phyloP scores from a whole-genome alignment of 2,329 filamentous ascomycete species.

The Epichloe amarillans region DNA sequence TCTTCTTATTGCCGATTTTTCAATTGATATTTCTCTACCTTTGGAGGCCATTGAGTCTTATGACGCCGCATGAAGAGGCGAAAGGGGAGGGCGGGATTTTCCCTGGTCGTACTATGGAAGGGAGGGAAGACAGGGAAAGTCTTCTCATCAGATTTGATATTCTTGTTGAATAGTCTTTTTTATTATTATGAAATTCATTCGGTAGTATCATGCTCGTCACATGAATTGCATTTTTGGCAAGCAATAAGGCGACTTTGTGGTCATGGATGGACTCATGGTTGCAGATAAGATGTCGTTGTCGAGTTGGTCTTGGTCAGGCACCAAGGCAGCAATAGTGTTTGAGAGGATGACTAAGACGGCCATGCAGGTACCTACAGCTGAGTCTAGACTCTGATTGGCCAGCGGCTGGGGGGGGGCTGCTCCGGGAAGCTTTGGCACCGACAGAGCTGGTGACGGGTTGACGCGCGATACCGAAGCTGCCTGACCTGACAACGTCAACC shows the following conservation, averaged over 20 bases:
- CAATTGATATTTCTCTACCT: background rate
- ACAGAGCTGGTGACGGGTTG: constrained; percentile 15
- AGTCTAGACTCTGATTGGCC: background rate
- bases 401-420: too few species aligned
- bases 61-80: background rate
- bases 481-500: constrained; percentile 17
- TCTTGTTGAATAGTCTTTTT: constrained; percentile 4
- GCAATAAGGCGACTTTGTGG: too few species aligned
- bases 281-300: background rate
- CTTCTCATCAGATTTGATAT: constrained; percentile 2
- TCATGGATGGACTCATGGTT: too few species aligned
- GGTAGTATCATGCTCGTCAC: background rate
- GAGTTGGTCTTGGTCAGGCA: background rate
- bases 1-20: background rate
- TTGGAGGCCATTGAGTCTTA: background rate
- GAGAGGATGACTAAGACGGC: background rate
- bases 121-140: background rate
- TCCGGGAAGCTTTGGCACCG: background rate
- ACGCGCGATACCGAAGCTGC: constrained; percentile 30
- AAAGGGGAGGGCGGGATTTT: background rate
- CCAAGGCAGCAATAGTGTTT: background rate
- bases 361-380: background rate
- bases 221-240: too few species aligned
- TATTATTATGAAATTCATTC: background rate
- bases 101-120: background rate